Evolutionary conservation across 352 stramenopile species (phyloP), one percentile per base, ranked within the genome.

Genomic region (Pythium monospermum): DNA sequence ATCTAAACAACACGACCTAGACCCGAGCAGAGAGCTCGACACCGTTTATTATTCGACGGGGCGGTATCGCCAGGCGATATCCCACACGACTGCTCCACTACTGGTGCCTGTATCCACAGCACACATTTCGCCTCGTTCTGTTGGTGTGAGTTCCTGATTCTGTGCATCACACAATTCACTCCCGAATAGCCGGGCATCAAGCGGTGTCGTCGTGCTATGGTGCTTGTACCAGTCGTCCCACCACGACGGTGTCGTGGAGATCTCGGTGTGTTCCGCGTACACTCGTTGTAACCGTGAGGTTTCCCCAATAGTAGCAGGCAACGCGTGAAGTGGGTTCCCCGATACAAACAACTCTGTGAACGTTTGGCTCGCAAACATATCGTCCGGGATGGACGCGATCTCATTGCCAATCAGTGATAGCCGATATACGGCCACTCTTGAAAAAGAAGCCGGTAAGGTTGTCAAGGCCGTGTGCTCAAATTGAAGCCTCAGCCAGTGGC

Each of bases 381-480:
- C 31, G 28, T 55, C 48, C 11, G n/a, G 21, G 37, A 55, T 46
- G n/a, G 10, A 5, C 19, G 33, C 15, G 8, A 57, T 26, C 1
- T 33, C 15, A 11, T 49, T 57, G 0, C 39, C 39, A 16, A 49
- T 49, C 0, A 57, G n/a, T 30, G 49, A 57, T 4, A 57, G n/a
- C 30, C 49, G 49, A 12, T 22, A 40, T 4, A 57, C 30, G 16
- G 30, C 23, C 32, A 53, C 2, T 1, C 12, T 36, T 1, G 18
- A 13, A 7, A 55, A 33, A 3, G 46, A 45, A 5, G 27, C 11
- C 0, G 53, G 53, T 4, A 59, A 32, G 27, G 40, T 12, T 11
- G 35, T 35, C 12, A 67, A 44, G 15, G 27, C 28, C 1, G 44
- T 40, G 13, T 49, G 13, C 28, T 57, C 58, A 26, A 57, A 41